These are phyloP conservation scores for Teratosphaeria epicoccoides DNA, from an alignment of 2,329 filamentous ascomycete genomes.

Conservation along the genomic window DNA sequence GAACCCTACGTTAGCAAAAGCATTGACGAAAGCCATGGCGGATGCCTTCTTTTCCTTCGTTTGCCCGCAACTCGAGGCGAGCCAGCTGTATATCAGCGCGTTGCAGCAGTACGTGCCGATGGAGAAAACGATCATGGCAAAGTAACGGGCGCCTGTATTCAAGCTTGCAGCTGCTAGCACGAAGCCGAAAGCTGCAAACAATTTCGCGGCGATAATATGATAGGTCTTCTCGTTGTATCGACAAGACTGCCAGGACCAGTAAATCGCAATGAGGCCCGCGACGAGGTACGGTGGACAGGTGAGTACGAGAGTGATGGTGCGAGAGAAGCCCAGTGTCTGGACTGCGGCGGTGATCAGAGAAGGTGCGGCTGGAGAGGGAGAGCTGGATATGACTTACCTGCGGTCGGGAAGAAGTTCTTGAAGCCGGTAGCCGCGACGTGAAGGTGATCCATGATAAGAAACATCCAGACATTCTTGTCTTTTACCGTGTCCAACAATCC, in stretches of 20 bases:
- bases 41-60: slow-evolving; percentile 46
- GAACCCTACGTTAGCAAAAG: slow-evolving; percentile 41
- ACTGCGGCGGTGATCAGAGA: slow-evolving; percentile 30
- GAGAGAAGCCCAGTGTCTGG: slow-evolving; percentile 38
- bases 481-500: slow-evolving; percentile 40
- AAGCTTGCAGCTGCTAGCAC: slow-evolving; percentile 27
- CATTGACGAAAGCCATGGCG: slow-evolving; percentile 46
- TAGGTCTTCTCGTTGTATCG: slow-evolving; percentile 31
- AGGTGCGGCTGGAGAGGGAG: background rate
- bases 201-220: slow-evolving; percentile 30
- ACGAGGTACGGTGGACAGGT: slow-evolving; percentile 31
- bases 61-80: slow-evolving; percentile 40
- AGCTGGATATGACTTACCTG: background rate
- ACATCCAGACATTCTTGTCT: slow-evolving; percentile 44
- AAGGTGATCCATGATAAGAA: slow-evolving; percentile 47
- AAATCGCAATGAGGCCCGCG: slow-evolving; percentile 22
- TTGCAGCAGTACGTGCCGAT: slow-evolving; percentile 47
- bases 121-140: slow-evolving; percentile 20
- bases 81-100: slow-evolving; percentile 50
- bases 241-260: slow-evolving; percentile 26
- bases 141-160: slow-evolving; percentile 27
- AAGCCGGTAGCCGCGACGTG: slow-evolving; percentile 45
- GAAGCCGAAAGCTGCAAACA: slow-evolving; percentile 29
- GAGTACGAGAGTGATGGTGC: slow-evolving; percentile 41
- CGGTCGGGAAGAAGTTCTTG: slow-evolving; percentile 33